Evolutionary conservation across 2,329 filamentous ascomycete genomes (phyloP).

Genomic region (Passalora sequoiae): DNA sequence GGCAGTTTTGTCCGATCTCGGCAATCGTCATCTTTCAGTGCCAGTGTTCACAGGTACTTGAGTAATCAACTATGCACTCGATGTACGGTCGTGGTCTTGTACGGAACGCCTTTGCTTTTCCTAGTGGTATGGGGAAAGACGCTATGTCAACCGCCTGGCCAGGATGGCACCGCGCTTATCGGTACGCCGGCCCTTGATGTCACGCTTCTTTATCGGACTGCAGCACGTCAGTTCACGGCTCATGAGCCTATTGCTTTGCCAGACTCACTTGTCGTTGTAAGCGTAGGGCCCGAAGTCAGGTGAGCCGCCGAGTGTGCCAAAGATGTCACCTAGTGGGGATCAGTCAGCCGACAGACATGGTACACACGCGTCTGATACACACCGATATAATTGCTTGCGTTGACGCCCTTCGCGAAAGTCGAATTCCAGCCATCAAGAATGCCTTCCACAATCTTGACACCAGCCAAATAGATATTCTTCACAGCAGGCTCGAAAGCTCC

Average conservation of each 20-base stretch:
- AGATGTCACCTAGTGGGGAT: conserved; percentile 43
- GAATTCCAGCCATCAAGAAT: conserved; percentile 58
- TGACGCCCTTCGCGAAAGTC: conserved; percentile 54
- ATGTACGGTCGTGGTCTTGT: too few relatives aligned
- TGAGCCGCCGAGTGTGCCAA: conserved; percentile 58
- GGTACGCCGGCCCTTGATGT: neutral
- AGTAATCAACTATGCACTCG: too few relatives aligned
- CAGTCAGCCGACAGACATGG: too few relatives aligned
- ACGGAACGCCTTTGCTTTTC: too few relatives aligned
- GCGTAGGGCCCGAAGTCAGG: conserved; percentile 24
- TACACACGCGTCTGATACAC: too few relatives aligned
- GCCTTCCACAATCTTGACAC: conserved; percentile 59
- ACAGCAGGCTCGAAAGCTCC: conserved; percentile 61
- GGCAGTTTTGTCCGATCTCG: too few relatives aligned
- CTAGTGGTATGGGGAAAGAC: too few relatives aligned
- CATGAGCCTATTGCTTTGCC: too few relatives aligned
- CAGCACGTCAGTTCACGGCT: neutral
- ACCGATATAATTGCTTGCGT: conserved; percentile 56
- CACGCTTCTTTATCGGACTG: conserved; percentile 11
- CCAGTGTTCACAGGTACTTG: too few relatives aligned
- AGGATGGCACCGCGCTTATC: conserved; percentile 6
- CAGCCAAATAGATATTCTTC: conserved; percentile 62
- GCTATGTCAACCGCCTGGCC: too few relatives aligned
- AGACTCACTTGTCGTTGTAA: conserved; percentile 19
- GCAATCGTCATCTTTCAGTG: too few relatives aligned